A percentile compares a stretch with the other conserved stretches of the same genome.
phyloP scores from a whole-genome alignment of 2,329 filamentous ascomycete genomes.

The Acrodontium crateriforme region DNA sequence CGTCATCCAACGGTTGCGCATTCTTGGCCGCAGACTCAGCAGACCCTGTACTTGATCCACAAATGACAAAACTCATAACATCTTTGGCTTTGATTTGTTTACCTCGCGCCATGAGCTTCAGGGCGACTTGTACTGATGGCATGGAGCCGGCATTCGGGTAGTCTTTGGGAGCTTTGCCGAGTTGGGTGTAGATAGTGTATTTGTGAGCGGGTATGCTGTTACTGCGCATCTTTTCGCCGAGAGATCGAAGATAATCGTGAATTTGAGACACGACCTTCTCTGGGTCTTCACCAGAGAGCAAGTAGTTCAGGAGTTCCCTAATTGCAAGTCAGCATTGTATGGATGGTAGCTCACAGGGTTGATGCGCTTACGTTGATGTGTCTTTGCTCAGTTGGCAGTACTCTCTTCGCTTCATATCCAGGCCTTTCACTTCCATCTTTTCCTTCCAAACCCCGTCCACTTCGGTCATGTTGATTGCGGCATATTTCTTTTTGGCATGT shows the following conservation, averaged over 20 bases:
- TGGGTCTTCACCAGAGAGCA: constrained; percentile 83
- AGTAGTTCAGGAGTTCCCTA: constrained; percentile 74
- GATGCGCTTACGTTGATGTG: constrained; percentile 49
- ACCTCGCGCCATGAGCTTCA: constrained; percentile 74
- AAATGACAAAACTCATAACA: constrained; percentile 92
- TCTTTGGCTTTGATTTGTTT: constrained; percentile 85
- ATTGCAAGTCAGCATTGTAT: constrained; percentile 7
- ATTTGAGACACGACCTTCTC: constrained; percentile 80
- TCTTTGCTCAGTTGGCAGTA: constrained; percentile 95
- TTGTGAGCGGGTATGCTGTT: constrained; percentile 62
- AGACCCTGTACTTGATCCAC: constrained; percentile 49
- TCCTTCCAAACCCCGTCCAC: constrained; percentile 70
- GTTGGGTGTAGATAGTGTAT: constrained; percentile 96
- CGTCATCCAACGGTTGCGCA: constrained; percentile 74
- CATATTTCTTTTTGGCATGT: constrained; percentile 99
- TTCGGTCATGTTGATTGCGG: constrained; percentile 85
- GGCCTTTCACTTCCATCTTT: constrained; percentile 93
- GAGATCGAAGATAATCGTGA: constrained; percentile 80
- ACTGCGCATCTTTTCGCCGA: constrained; percentile 76
- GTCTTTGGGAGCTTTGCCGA: constrained; percentile 83
- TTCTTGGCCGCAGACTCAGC: constrained; percentile 68
- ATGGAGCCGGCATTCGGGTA: constrained; percentile 91
- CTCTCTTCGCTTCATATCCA: constrained; percentile 95
- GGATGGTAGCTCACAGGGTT: not conserved
- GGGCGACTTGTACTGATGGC: constrained; percentile 92